Evolutionary conservation across 768 basidiomycete genomes (phyloP), one percentile per base, ranked within the genome.

Genomic region (Pulveroboletus frians): DNA sequence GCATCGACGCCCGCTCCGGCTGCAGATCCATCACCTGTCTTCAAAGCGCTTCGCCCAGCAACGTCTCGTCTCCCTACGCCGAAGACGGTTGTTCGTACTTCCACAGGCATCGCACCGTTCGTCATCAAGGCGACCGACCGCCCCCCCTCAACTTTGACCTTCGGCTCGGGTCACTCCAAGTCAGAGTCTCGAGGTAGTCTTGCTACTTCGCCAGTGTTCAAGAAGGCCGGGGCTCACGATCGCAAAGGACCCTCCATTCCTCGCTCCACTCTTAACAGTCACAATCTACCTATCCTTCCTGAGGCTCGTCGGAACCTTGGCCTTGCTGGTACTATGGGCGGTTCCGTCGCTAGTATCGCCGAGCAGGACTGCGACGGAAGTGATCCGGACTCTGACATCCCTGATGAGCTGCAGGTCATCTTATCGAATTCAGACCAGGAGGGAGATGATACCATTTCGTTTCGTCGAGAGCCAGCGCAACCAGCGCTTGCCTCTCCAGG

Each of bases 301-400:
- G 77, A 81, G 46, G 72, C 73, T 17, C 74, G 79, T 55, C 76
- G 76, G 37, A 73, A 71, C n/a, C 68, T 87, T 15, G 83, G 84
- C 0, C 75, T 85, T 66, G 68, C 71, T 13, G 85, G 84, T 0
- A 88, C 85, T 0, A 76, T 88, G 70, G 85, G 85, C 9, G 78
- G 78, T 1, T 80, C 78, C 0, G 71, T 77, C 41, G 72, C 71
- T 4, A 76, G 76, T 20, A 76, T 75, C 43, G 65, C 64, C 1
- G 74, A 72, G 46, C 69, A 69, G 14, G 75, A 73, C 17, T 55
- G 76, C 8, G 77, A 84, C 32, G 72, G 69, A 3, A 78, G 77
- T 9, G 83, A 88, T 58, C 84, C 78, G 0, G 83, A 88, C 62
- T 85, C 83, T 2, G 87, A 92, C 57, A 85, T 90, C n/a, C 87